Conservation (phyloP, 2,329 filamentous ascomycete genomes). For the Trichoderma simmonsii region DNA sequence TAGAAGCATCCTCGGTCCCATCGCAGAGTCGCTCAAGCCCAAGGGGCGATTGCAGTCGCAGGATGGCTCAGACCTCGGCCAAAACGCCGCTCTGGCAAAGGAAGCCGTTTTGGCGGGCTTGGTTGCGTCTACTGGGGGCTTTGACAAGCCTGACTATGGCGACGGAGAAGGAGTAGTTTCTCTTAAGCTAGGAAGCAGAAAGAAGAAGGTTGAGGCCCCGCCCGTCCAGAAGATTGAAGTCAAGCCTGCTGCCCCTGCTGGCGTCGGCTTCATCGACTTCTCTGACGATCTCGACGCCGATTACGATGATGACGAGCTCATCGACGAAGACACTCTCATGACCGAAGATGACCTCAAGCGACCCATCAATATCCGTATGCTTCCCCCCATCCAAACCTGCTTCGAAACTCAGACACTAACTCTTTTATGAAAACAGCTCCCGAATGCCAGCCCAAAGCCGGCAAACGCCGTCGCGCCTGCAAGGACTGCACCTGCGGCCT, state of each 20-base stretch:
- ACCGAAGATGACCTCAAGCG: conserved; percentile 79
- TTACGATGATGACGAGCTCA: conserved; percentile 73
- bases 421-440: conserved; percentile 50
- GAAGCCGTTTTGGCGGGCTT: conserved; percentile 85
- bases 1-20: conserved; percentile 36
- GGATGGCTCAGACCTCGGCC: not conserved
- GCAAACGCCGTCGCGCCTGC: conserved; percentile 87
- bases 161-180: conserved; percentile 56
- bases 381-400: not conserved
- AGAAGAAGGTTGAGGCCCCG: conserved; percentile 31
- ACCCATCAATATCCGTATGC: conserved; percentile 77
- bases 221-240: conserved; percentile 38
- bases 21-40: conserved; percentile 18
- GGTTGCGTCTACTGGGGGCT: conserved; percentile 59
- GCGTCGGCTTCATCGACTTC: conserved; percentile 65
- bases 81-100: conserved; percentile 32
- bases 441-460: conserved; percentile 82
- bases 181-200: conserved; percentile 40
- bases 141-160: conserved; percentile 64
- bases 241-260: conserved; percentile 44
- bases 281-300: conserved; percentile 53
- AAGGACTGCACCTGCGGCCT: conserved; percentile 98
- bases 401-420: not conserved
- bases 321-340: conserved; percentile 86
- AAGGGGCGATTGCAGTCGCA: conserved; percentile 18